Percentiles rank a stretch among this genome's conserved stretches.
phyloP scores from a whole-genome alignment of 2,329 filamentous ascomycete species.

The Mollisia scopiformis region DNA sequence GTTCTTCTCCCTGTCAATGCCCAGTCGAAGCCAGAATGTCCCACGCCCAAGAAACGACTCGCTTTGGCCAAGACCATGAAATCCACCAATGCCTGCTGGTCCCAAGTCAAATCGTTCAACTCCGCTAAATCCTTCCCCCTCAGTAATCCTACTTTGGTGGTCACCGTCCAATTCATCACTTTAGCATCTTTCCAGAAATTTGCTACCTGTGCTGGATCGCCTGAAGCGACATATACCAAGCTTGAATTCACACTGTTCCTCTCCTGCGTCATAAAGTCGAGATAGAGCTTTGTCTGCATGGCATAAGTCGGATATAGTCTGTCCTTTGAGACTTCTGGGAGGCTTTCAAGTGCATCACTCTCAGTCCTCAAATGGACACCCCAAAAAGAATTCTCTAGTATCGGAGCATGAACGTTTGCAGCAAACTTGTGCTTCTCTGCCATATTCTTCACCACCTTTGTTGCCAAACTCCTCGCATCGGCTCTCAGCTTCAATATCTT shows the following conservation, averaged over 20 bases:
- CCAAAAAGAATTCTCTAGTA: slow-evolving; percentile 19
- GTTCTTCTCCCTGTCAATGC: slow-evolving; percentile 46
- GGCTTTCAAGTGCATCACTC: slow-evolving; percentile 14
- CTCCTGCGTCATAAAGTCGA: background rate
- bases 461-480: background rate
- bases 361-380: slow-evolving; percentile 26
- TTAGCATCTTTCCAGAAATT: background rate
- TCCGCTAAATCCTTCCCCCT: slow-evolving; percentile 32
- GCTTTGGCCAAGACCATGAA: slow-evolving; percentile 49
- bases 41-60: slow-evolving; percentile 43
- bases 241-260: background rate
- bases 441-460: background rate
- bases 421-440: background rate
- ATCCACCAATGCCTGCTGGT: slow-evolving; percentile 51
- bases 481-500: slow-evolving; percentile 37
- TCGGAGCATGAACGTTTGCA: background rate
- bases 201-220: background rate
- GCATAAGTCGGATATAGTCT: slow-evolving; percentile 13
- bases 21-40: slow-evolving; percentile 49
- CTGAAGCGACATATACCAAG: slow-evolving; percentile 1
- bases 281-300: slow-evolving; percentile 25
- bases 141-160: background rate
- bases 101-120: slow-evolving; percentile 43
- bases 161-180: background rate
- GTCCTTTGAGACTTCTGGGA: background rate